Conservation (phyloP, 192 early-diverging fungal species). For the Funneliformis geosporum region DNA sequence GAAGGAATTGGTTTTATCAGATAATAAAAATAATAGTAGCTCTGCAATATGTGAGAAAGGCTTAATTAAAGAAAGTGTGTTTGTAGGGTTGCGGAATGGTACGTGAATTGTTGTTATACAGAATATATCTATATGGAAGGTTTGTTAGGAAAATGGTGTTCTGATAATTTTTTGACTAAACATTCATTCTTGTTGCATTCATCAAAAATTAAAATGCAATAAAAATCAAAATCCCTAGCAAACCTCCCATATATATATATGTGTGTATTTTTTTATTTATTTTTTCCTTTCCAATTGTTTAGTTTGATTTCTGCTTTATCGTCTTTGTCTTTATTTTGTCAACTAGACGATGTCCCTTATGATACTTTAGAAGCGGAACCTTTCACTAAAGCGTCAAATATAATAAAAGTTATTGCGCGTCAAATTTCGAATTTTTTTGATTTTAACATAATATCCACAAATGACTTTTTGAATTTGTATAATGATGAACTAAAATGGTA, state of each 20-base stretch:
- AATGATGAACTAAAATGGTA: constrained; percentile 16
- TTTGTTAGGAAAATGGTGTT: too few relatives aligned
- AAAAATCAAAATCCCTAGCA: too few relatives aligned
- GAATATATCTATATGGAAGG: too few relatives aligned
- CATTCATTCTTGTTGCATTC: too few relatives aligned
- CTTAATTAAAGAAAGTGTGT: not conserved
- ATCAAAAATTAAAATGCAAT: too few relatives aligned
- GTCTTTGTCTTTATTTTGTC: not conserved
- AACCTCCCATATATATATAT: too few relatives aligned
- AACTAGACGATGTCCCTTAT: not conserved
- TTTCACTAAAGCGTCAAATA: not conserved
- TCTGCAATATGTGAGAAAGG: not conserved
- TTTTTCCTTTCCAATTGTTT: too few relatives aligned
- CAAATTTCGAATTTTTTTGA: not conserved
- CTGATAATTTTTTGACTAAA: too few relatives aligned
- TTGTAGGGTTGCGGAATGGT: not conserved
- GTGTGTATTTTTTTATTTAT: too few relatives aligned
- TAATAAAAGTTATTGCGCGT: constrained; percentile 2
- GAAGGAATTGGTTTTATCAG: too few relatives aligned
- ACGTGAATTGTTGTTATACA: too few relatives aligned
- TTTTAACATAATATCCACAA: not conserved
- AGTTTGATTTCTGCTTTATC: not conserved
- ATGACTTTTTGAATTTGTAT: constrained; percentile 17
- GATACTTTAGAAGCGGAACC: constrained; percentile 7
- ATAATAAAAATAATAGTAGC: not conserved